Percentiles rank a stretch among this genome's conserved stretches.
phyloP scores from a whole-genome alignment of 139 green algal species.

The Micractinium sp. region DNA sequence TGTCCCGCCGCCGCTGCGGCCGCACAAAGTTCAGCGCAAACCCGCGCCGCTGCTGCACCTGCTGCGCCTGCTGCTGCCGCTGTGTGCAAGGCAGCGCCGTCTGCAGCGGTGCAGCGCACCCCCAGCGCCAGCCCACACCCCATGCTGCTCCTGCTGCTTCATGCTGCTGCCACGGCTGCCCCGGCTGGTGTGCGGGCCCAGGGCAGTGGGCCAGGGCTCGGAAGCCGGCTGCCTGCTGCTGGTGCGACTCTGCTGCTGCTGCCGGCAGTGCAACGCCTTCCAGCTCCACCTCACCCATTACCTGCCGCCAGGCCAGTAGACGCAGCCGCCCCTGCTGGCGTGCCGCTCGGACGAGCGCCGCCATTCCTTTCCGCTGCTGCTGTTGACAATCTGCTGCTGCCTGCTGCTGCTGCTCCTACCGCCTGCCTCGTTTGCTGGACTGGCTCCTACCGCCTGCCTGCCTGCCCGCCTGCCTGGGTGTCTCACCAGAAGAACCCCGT shows the following conservation, averaged over 20 bases:
- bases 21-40: not conserved
- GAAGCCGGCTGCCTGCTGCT: not conserved
- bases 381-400: not conserved
- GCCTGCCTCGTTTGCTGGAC: not conserved
- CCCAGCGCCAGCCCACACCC: not conserved
- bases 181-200: not conserved
- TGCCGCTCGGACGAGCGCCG: not conserved
- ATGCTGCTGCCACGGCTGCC: not conserved
- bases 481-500: constrained; percentile 18
- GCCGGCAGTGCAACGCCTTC: not conserved
- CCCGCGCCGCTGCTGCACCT: not conserved
- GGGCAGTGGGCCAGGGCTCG: not conserved
- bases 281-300: not conserved
- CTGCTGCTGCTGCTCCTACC: not conserved
- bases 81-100: not conserved
- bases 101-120: not conserved
- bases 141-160: not conserved
- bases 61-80: not conserved
- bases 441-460: not conserved
- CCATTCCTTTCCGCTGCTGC: not conserved
- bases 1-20: not conserved
- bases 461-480: not conserved
- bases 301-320: not conserved
- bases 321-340: constrained; percentile 10
- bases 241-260: not conserved